phyloP scores from a whole-genome alignment of 768 basidiomycete species.

The Naganishia kalamii region DNA sequence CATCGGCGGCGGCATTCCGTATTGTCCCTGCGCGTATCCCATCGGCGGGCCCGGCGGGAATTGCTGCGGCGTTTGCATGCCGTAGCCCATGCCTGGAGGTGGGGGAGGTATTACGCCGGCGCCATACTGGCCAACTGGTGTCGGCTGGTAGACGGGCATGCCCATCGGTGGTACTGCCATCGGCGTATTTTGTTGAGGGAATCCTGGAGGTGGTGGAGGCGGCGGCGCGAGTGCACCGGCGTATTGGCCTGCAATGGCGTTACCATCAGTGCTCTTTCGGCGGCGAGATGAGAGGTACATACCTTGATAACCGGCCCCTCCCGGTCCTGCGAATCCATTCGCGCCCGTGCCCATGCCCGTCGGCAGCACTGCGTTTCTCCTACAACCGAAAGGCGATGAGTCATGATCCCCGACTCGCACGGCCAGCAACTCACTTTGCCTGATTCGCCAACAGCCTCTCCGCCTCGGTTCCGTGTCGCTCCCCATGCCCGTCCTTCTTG shows the following conservation, averaged over 20 bases:
- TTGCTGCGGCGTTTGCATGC: conserved; percentile 23
- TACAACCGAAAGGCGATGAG: conserved; percentile 14
- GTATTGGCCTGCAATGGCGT: conserved; percentile 78
- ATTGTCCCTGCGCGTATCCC: conserved; percentile 4
- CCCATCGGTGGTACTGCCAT: conserved; percentile 38
- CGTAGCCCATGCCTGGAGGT: conserved; percentile 22
- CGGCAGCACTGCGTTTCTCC: conserved; percentile 25
- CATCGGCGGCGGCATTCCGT: conserved; percentile 14
- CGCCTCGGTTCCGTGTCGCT: conserved; percentile 93
- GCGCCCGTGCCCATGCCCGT: conserved; percentile 25
- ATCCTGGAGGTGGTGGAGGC: conserved; percentile 26
- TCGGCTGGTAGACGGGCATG: conserved; percentile 41
- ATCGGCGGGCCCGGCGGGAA: background rate
- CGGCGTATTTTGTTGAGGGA: conserved; percentile 22
- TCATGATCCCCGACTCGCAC: conserved; percentile 57
- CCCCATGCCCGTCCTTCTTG: conserved; percentile 98
- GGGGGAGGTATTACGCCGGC: conserved; percentile 29
- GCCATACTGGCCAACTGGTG: conserved; percentile 15
- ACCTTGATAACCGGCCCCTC: conserved; percentile 35
- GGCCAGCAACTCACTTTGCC: conserved; percentile 62
- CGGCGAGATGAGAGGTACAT: background rate
- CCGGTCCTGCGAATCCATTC: conserved; percentile 17
- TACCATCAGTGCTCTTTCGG: background rate
- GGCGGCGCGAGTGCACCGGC: conserved; percentile 61
- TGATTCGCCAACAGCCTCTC: conserved; percentile 92